Percentiles rank a stretch among this genome's conserved stretches.
Evolutionary conservation across 2,329 filamentous ascomycete species (phyloP).

Genomic region (Geosmithia flava): DNA sequence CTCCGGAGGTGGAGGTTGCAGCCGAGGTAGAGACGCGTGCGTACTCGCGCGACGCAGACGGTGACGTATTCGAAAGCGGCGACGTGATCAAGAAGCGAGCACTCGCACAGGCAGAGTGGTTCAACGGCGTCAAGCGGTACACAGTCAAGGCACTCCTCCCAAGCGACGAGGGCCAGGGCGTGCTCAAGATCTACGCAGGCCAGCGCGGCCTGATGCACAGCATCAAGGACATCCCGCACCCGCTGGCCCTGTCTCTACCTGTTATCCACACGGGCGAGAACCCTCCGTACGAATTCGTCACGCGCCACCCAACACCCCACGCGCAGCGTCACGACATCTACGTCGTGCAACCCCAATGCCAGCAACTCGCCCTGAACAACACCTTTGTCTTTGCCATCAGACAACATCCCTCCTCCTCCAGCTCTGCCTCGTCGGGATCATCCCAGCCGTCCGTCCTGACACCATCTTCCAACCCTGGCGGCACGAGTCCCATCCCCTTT

Average conservation of each 20-base stretch:
- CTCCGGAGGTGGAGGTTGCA: slow-evolving; percentile 78
- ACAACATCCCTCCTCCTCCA: slow-evolving; percentile 58
- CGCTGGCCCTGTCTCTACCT: slow-evolving; percentile 79
- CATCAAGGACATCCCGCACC: slow-evolving; percentile 90
- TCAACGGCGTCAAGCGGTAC: slow-evolving; percentile 75
- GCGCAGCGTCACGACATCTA: slow-evolving; percentile 97
- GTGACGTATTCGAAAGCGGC: slow-evolving; percentile 86
- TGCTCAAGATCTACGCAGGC: slow-evolving; percentile 85
- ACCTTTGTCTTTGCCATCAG: slow-evolving; percentile 96
- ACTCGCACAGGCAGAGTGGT: slow-evolving; percentile 85
- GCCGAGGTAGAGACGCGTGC: slow-evolving; percentile 83
- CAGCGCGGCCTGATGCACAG: slow-evolving; percentile 95
- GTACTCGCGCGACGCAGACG: slow-evolving; percentile 72
- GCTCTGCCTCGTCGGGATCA: neutral
- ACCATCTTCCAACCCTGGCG: slow-evolving; percentile 33
- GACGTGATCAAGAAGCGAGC: slow-evolving; percentile 78
- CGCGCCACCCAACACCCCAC: slow-evolving; percentile 88
- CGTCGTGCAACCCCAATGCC: slow-evolving; percentile 89
- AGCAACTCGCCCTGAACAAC: slow-evolving; percentile 80
- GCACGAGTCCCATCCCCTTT: slow-evolving; percentile 47
- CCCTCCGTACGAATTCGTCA: slow-evolving; percentile 85
- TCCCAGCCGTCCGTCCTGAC: slow-evolving; percentile 23
- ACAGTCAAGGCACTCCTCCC: slow-evolving; percentile 88
- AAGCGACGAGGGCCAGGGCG: slow-evolving; percentile 79
- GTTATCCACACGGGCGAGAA: slow-evolving; percentile 87